These are phyloP conservation scores for Cyberlindnera subsufficiens DNA, from an alignment of 805 yeast species.

Conservation along the genomic window DNA sequence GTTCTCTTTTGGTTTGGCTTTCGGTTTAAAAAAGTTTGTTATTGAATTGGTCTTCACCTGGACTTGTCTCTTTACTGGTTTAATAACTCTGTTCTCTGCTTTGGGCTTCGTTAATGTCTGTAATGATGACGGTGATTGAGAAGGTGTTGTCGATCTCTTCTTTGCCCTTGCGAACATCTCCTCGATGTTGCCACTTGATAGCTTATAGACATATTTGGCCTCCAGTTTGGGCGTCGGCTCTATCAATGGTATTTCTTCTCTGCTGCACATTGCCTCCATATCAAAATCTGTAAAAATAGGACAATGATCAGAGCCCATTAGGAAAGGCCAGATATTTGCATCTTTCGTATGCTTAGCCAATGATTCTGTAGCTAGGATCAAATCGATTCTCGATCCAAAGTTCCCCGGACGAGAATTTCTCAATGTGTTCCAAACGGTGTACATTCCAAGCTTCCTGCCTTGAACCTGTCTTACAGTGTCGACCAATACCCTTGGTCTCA, in stretches of 20 bases:
- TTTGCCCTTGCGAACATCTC: slow-evolving; percentile 28
- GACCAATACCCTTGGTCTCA: slow-evolving; percentile 35
- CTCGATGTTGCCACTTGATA: slow-evolving; percentile 29
- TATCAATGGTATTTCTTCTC: background rate
- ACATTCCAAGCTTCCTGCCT: slow-evolving; percentile 58
- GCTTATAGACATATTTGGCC: slow-evolving; percentile 43
- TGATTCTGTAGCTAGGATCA: slow-evolving; percentile 47
- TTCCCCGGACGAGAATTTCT: slow-evolving; percentile 73
- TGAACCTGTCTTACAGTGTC: slow-evolving; percentile 57
- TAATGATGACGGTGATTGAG: background rate
- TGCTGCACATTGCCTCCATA: slow-evolving; percentile 6
- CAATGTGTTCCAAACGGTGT: slow-evolving; percentile 89
- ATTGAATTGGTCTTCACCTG: too few relatives aligned
- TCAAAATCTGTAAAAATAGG: slow-evolving; percentile 74
- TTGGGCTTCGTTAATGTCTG: background rate
- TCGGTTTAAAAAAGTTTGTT: too few relatives aligned
- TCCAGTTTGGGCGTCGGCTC: slow-evolving; percentile 39
- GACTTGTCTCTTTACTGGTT: too few relatives aligned
- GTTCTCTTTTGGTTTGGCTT: too few relatives aligned
- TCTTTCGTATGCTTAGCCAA: slow-evolving; percentile 29
- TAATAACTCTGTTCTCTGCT: too few relatives aligned
- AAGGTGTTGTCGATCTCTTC: slow-evolving; percentile 4
- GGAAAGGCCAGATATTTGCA: slow-evolving; percentile 55
- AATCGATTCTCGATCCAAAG: slow-evolving; percentile 85
- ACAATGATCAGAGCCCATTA: slow-evolving; percentile 92